A percentile compares a stretch with the other conserved stretches of the same genome.
Evolutionary conservation across 768 basidiomycete species (phyloP).

Genomic region (Boletus rubescentipes): DNA sequence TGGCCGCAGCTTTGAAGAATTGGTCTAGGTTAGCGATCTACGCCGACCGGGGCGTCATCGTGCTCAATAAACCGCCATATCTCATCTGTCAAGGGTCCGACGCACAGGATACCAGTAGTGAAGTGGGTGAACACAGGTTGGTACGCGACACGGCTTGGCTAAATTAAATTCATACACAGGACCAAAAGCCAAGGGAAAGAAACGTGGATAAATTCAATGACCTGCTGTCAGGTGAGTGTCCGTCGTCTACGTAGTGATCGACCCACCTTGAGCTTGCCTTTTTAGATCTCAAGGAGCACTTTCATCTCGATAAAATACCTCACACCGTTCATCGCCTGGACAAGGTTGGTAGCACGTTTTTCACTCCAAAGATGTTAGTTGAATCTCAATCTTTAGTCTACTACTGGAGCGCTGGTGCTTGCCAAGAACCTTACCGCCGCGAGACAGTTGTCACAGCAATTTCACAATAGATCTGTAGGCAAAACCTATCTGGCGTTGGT

Average conservation of each 20-base stretch:
- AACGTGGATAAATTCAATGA: slow-evolving; percentile 36
- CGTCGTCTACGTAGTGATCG: slow-evolving; percentile 1
- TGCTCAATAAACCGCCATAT: slow-evolving; percentile 61
- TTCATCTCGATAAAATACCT: slow-evolving; percentile 38
- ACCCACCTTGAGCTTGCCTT: not conserved
- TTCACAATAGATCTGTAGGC: slow-evolving; percentile 43
- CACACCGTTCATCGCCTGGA: slow-evolving; percentile 64
- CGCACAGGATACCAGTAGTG: slow-evolving; percentile 16
- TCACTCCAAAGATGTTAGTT: not conserved
- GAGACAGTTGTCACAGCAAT: slow-evolving; percentile 54
- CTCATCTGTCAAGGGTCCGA: slow-evolving; percentile 51
- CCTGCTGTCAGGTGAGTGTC: slow-evolving; percentile 35
- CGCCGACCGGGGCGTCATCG: slow-evolving; percentile 51
- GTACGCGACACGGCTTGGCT: not conserved
- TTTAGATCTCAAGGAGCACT: slow-evolving; percentile 30
- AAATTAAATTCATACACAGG: slow-evolving; percentile 9
- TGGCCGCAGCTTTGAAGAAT: slow-evolving; percentile 19
- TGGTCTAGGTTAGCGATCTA: slow-evolving; percentile 44
- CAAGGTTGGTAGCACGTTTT: slow-evolving; percentile 42
- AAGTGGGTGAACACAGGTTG: slow-evolving; percentile 18
- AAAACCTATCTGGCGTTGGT: slow-evolving; percentile 70
- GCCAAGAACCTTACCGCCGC: slow-evolving; percentile 45
- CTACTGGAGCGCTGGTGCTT: slow-evolving; percentile 62
- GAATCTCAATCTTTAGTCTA: slow-evolving; percentile 39
- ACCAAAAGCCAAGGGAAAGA: slow-evolving; percentile 21